These are phyloP conservation scores for Alternaria triticimaculans DNA, from an alignment of 2,329 filamentous ascomycete species.

Conservation along the genomic window DNA sequence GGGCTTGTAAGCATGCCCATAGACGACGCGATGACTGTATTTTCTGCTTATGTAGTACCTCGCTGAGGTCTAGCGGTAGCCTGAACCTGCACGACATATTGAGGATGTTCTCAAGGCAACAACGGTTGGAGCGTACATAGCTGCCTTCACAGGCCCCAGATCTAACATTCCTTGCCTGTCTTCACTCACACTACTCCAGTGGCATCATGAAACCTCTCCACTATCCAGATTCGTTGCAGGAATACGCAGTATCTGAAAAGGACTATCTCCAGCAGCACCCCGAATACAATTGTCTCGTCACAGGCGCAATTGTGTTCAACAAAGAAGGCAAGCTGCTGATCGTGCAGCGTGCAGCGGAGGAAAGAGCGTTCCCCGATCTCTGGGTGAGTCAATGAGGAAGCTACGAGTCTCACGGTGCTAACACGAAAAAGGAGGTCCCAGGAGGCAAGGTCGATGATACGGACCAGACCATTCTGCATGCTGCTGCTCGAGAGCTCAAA, in stretches of 20 bases:
- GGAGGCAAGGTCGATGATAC: constrained; percentile 57
- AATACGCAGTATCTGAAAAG: constrained; percentile 37
- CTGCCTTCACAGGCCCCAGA: background rate
- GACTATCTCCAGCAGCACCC: constrained; percentile 36
- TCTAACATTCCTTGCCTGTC: background rate
- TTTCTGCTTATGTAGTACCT: background rate
- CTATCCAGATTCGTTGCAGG: constrained; percentile 30
- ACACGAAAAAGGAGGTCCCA: constrained; percentile 55
- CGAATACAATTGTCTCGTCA: constrained; percentile 36
- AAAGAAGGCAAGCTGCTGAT: constrained; percentile 40
- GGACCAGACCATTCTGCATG: constrained; percentile 58
- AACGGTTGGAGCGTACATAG: background rate
- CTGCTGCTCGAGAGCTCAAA: constrained; percentile 57
- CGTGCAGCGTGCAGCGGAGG: constrained; percentile 45
- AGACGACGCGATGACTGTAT: background rate
- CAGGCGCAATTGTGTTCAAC: constrained; percentile 44
- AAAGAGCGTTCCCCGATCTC: constrained; percentile 41
- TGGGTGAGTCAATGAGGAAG: constrained; percentile 34
- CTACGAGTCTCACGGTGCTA: background rate
- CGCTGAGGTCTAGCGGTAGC: background rate
- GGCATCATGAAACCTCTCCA: constrained; percentile 16
- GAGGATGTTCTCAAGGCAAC: constrained; percentile 7
- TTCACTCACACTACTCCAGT: background rate
- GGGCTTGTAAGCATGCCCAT: background rate
- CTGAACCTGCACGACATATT: background rate